Percentiles rank a stretch among this genome's conserved stretches.
Evolutionary conservation across 768 basidiomycete species (phyloP).

Genomic region (Lyophyllum decastes): DNA sequence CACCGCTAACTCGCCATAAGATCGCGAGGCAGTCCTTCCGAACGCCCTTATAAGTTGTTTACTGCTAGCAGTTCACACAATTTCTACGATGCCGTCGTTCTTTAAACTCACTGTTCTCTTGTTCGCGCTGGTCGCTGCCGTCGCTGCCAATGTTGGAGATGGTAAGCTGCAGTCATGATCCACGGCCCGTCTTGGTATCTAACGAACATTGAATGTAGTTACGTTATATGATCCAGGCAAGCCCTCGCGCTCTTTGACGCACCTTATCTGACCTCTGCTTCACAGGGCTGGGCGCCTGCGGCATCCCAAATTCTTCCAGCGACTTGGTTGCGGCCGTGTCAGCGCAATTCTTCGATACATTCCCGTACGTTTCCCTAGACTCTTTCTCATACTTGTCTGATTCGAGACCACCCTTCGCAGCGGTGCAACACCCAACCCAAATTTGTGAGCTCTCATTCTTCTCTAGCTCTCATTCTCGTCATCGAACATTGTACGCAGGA

Average conservation of each 20-base stretch:
- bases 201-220: neutral
- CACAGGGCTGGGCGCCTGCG: conserved; percentile 18
- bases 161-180: neutral
- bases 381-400: neutral
- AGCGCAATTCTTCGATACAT: conserved; percentile 10
- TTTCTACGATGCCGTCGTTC: neutral
- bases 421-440: neutral
- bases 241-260: neutral
- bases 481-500: neutral
- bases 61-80: neutral
- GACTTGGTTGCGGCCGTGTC: conserved; percentile 15
- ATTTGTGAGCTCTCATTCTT: neutral
- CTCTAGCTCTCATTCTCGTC: neutral
- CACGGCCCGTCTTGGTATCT: neutral
- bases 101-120: neutral
- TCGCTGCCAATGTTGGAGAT: neutral
- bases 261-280: neutral
- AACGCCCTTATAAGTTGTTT: too few relatives aligned
- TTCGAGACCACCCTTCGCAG: neutral
- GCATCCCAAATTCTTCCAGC: conserved; percentile 1
- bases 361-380: conserved; percentile 9
- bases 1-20: neutral
- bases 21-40: neutral
- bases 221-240: conserved; percentile 4
- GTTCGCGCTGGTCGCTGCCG: neutral